Base-by-base conservation (phyloP, 768 basidiomycete species). In the Amyloporia xantha region DNA sequence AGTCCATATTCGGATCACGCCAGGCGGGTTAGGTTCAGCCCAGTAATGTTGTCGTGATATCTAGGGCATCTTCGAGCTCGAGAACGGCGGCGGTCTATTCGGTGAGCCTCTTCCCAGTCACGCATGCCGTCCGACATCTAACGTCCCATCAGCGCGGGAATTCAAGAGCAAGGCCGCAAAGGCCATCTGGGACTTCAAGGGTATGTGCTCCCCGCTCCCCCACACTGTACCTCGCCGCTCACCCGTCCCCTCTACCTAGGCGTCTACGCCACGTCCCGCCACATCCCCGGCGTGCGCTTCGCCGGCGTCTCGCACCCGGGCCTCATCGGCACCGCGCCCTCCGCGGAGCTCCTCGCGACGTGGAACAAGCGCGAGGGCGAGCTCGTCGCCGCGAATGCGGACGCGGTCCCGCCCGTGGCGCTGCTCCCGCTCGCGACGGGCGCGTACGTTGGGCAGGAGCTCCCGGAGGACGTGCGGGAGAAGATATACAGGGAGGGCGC, bases 151-250 rank as follows among this genome's bases (percentile, higher is more conserved):
- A 82, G 81, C 82, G 3, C 70, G 69, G 15, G 82, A 87, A 61
- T 86, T 86, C 64, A 67, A 84, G 36, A 84, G 81, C 58, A 76
- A 69, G 57, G 86, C 86, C 1, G 76, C 78, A 47, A 90, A 90
- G 59, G 84, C 86, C 4, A 84, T 90, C 50, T 90, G 86, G 86
- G 86, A 87, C 62, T 74, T 89, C 53, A 71, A 86, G 10, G 84
- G 84, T 30, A 69, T 86, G 47, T 85, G 83, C 62, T 84, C 84
- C 0, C 76, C 80, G 9, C 85, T 83, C 13, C 74, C 86, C 21
- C 86, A 88, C 61, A 80, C n/a, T n/a, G n/a, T n/a, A n/a, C n/a
- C n/a, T n/a, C n/a, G n/a, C n/a, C 49, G 12, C 40, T 19, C 40
- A 25, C 47, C n/a, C 26, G 24, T 44, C n/a, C n/a, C n/a, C n/a